Base-by-base conservation (phyloP, 1,284 basidiomycete genomes). In the Sphagnurus paluster region DNA sequence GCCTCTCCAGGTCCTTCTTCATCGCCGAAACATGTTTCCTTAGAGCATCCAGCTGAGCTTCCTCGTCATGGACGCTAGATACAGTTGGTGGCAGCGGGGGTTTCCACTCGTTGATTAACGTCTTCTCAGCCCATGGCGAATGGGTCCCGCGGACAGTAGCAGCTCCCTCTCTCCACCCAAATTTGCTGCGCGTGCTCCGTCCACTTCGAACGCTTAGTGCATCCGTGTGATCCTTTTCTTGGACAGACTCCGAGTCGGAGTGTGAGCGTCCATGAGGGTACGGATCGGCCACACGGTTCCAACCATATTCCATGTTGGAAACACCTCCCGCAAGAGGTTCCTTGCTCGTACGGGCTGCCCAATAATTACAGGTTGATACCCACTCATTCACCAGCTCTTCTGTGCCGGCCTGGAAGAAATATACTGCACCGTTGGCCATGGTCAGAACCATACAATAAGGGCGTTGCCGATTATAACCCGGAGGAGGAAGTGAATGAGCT, bases 281-380 rank as follows among this genome's bases (percentile, higher is more conserved):
- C 13, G 74, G 65, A 44, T 88, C 84, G 11, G 72, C 58, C 9
- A 88, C 77, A 29, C 90, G 82, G 62, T 87, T 95, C 96, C 96
- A 99, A 8, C 96, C 96, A 61, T 99, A 98, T 65, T 99, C 97
- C 88, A 98, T 96, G 69, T 99, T 99, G 38, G 92, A 94, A 2
- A 98, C 93, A 23, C 95, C 96, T 2, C 95, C 96, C 2, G 89
- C 79, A 2, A 99, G 77, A 0, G 96, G 96, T 60, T 97, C 93
- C 57, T 95, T 93, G 65, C 90, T 93, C 53, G 83, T 86, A 25
- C 95, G 77, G 0, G 96, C 96, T 0, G 96, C 93, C 94, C 95
- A 98, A 65, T 98, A 98, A 70, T 98, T 99, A 79, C 95, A 98
- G 0, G 96, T 97, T 25, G 89, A 87, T 6, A 98, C 94, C 96